Evolutionary conservation across 176 grass and related monocot species (phyloP), one percentile per base, ranked within the genome.

Genomic region (Luzula sylvatica): DNA sequence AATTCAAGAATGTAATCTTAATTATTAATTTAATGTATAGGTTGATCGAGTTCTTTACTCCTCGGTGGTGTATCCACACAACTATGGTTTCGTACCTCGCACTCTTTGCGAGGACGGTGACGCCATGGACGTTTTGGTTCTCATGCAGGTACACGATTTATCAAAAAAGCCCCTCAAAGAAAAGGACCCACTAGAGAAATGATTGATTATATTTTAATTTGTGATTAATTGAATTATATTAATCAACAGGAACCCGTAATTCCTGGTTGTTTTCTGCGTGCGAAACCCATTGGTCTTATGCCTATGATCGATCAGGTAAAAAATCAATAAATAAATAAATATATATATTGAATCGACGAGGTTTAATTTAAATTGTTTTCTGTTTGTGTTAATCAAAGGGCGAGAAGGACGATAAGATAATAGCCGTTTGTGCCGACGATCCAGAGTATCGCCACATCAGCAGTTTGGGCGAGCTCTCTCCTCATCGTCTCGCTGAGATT

Each of bases 351-450:
- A 20, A 60, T n/a, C 11, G 52, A 12, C 38, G 32, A 19, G 1
- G 7, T 5, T 11, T 48, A 35, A n/a, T n/a, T n/a, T 4, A 68
- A 46, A 21, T 35, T 12, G 8, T 49, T 24, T 41, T 42, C 3
- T 63, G 11, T 11, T 45, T 5, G 14, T 35, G 19, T 14, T 35
- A 18, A n/a, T n/a, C n/a, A 26, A 50, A 93, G 83, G 89, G 89
- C 0, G 83, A 95, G 65, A 87, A 88, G 23, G 89, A 95, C 43
- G 83, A 95, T 59, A 95, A 95, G 66, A 88, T 95, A 68, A 95
- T 95, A 27, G 83, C 89, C 1, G 83, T 88, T 38, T 95, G 89
- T 57, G 80, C 73, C n/a, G 88, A 95, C 20, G 89, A 95, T 53
- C 88, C 83, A 2, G 88, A 94, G 63, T 94, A 74, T 59, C 88